phyloP scores from a whole-genome alignment of 345 rosid genomes.

The Turritis glabra region DNA sequence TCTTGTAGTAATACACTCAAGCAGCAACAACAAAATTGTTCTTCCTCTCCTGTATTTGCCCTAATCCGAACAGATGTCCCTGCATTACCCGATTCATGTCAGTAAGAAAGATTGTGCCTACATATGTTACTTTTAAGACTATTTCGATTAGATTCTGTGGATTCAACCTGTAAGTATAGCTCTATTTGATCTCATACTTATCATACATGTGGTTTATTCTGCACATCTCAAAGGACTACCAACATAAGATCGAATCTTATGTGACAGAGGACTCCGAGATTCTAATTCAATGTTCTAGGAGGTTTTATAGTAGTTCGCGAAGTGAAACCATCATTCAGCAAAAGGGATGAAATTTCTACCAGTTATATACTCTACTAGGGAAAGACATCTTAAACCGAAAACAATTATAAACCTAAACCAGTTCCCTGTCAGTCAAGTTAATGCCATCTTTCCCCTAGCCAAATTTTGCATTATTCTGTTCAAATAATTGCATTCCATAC shows the following conservation, averaged over 20 bases:
- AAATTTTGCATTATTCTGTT: slow-evolving; percentile 11
- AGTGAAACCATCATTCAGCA: not conserved
- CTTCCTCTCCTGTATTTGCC: slow-evolving; percentile 13
- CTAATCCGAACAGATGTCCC: not conserved
- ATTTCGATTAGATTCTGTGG: not conserved
- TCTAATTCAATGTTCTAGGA: not conserved
- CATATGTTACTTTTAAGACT: not conserved
- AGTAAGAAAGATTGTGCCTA: not conserved
- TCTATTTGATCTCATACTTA: not conserved
- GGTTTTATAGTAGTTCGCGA: not conserved
- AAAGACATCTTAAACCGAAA: not conserved
- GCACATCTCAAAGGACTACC: not conserved
- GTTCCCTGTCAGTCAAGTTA: not conserved
- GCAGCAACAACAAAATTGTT: slow-evolving; percentile 17
- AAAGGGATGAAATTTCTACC: not conserved
- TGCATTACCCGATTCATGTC: not conserved
- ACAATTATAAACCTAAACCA: not conserved
- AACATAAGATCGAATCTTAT: not conserved
- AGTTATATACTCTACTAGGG: not conserved
- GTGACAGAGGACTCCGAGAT: slow-evolving; percentile 9
- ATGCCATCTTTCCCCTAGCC: not conserved
- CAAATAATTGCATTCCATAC: not conserved
- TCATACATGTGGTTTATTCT: not conserved
- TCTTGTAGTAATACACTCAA: not conserved
- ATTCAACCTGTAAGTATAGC: not conserved